phyloP scores from a whole-genome alignment of 106 monocot species.

The Dactylorhiza incarnata region DNA sequence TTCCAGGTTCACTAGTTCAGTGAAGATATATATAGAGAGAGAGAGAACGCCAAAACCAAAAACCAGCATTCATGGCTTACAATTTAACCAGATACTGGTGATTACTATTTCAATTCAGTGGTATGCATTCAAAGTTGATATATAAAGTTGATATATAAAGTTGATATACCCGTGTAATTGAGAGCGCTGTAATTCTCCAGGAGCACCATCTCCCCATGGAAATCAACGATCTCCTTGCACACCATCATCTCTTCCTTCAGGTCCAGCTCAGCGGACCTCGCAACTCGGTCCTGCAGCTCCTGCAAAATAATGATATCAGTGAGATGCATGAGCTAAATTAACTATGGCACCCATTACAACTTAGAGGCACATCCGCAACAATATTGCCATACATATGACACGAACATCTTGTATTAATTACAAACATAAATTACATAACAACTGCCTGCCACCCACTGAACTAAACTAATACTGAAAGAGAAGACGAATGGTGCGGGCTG shows the following conservation, averaged over 20 bases:
- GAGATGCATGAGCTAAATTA: too few relatives aligned
- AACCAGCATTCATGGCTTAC: too few relatives aligned
- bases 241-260: constrained; percentile 60
- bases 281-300: constrained; percentile 60
- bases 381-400: too few relatives aligned
- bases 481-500: too few relatives aligned
- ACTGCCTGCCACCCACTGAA: too few relatives aligned
- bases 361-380: too few relatives aligned
- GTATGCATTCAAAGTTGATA: background rate
- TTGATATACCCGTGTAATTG: constrained; percentile 71
- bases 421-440: too few relatives aligned
- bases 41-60: too few relatives aligned
- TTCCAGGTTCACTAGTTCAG: background rate
- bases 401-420: too few relatives aligned
- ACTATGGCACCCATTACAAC: too few relatives aligned
- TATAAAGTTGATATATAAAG: background rate
- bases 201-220: constrained; percentile 95
- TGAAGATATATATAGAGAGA: too few relatives aligned
- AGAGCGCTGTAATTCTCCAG: constrained; percentile 92
- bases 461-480: too few relatives aligned
- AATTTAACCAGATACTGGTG: background rate
- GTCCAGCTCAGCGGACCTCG: constrained; percentile 10
- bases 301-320: constrained; percentile 14
- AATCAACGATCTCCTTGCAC: constrained; percentile 77
- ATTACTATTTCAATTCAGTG: background rate